Base-by-base conservation (phyloP, 1,284 basidiomycete genomes). In the Xerocomus minutiporus region DNA sequence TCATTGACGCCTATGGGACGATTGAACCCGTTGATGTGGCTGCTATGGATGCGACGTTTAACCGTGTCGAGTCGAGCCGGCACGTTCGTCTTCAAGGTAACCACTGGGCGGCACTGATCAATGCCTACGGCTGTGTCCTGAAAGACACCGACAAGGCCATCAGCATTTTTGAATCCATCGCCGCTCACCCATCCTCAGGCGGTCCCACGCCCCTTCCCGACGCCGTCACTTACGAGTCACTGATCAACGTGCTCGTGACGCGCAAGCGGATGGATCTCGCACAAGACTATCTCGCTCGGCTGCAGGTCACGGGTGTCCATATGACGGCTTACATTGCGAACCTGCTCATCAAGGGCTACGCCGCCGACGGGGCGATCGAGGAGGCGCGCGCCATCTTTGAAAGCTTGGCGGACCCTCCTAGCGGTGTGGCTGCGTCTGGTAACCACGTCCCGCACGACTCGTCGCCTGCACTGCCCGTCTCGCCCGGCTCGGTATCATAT, bases 291-390 rank as follows among this genome's bases (percentile, higher is more conserved):
- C 70, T 88, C 36, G 67, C 74, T 25, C 81, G 82, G 54, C 84
- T 99, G 76, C 70, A 72, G 38, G 63, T 71, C 0, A 76, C 79
- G 2, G 83, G 84, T 31, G 81, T 95, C 8, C 87, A 89, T 61
- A 87, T 93, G 80, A 99, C 96, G 0, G 96, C 97, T 1, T 99
- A 99, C 71, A 91, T 98, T 57, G 90, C 89, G 42, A 99, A 99
- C 71, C 77, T 91, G 56, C 73, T 97, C 61, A 98, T 99, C 75
- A 88, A 88, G 66, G 92, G 90, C 2, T 91, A 94, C 65, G 86
- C 94, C 0, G 77, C 83, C 28, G 79, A 79, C 7, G 86, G 87
- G 5, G 76, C 87, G 44, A 76, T 97, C 50, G 82, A 82, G 28
- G 73, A 79, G 42, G 84, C 94, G 0, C 77, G 94, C 34, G 72